Evolutionary conservation across 495 filamentous ascomycete genomes (phyloP).

Genomic region (Chaetomium tenue): DNA sequence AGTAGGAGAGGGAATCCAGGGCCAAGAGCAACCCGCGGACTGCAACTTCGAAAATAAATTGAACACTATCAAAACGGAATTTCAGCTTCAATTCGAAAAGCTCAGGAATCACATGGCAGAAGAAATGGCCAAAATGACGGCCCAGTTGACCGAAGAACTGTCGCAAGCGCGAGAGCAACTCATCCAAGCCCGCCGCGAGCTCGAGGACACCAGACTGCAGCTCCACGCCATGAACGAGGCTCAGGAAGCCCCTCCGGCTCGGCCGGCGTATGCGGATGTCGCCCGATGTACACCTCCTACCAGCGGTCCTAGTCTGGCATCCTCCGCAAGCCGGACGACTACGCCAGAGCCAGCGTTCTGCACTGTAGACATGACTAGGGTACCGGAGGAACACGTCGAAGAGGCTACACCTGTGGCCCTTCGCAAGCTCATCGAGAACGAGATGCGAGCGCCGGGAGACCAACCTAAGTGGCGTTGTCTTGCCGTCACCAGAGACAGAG

Average conservation of each 20-base stretch:
- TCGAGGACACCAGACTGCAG: no score
- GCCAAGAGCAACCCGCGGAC: no score
- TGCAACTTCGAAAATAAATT: no score
- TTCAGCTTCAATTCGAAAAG: no score
- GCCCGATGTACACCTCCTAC: conserved; percentile 5
- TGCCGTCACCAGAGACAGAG: conserved; percentile 18
- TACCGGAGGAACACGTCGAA: background rate
- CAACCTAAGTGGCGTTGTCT: conserved; percentile 14
- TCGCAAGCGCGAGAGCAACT: no score
- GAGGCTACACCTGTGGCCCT: conserved; percentile 12
- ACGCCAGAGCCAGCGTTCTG: conserved; percentile 9
- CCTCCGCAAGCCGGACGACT: background rate
- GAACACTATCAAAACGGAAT: no score
- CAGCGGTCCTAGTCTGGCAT: background rate
- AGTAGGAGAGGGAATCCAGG: no score
- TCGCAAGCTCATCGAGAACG: conserved; percentile 16
- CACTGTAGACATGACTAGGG: conserved; percentile 3
- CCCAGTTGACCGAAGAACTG: no score
- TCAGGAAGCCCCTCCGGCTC: background rate
- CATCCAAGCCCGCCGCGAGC: no score
- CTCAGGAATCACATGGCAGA: no score
- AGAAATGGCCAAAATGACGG: no score
- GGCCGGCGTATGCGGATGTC: background rate
- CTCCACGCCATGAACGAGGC: no score
- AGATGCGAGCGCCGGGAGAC: conserved; percentile 13